Base-by-base conservation (phyloP, 257 asterid species). In the Anisodus acutangulus region DNA sequence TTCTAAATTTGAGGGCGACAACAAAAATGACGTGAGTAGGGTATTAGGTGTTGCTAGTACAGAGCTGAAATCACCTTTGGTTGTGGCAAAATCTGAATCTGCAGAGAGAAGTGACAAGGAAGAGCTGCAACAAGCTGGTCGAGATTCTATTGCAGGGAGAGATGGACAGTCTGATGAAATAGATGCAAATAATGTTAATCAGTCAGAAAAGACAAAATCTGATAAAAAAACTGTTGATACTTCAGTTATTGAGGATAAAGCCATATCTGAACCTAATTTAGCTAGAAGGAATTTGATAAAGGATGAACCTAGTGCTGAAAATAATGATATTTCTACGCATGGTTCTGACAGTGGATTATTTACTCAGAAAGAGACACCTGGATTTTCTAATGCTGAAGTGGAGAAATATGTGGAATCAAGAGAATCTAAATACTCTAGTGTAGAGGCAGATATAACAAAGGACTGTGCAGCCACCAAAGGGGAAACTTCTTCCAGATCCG, bases 331-430 rank as follows among this genome's bases (percentile, higher is more conserved):
- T 55, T 9, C 26, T 15, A 17, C 19, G 19, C 80, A 69, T 79
- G 82, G 63, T 54, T 45, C 81, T 17, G 84, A 60, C 39, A 54
- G 74, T 41, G 62, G 15, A 79, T 74, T 74, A 60, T 69, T 60
- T 51, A 11, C 72, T 86, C 22, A 57, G 49, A 79, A 84, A 67
- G 89, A 74, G 74, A 31, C 66, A 22, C 82, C 83, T 83, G 57
- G 35, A 81, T 35, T 54, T 62, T 78, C 26, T 63, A 86, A 87
- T 78, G 74, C 71, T 45, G 84, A 54, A 86, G 89, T 66, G 79
- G 86, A 80, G 83, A 66, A 84, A 83, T 84, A 79, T 84, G 81
- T 19, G 55, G 91, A 57, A 54, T 83, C 72, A 45, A 87, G 80
- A 80, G 85, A 78, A 58, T 54, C 83, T 81, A 67, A 84, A 13